A percentile compares a stretch with the other conserved stretches of the same genome.
Evolutionary conservation across 2,329 filamentous ascomycete species (phyloP).

Genomic region (Lasiodiplodia theobromae): DNA sequence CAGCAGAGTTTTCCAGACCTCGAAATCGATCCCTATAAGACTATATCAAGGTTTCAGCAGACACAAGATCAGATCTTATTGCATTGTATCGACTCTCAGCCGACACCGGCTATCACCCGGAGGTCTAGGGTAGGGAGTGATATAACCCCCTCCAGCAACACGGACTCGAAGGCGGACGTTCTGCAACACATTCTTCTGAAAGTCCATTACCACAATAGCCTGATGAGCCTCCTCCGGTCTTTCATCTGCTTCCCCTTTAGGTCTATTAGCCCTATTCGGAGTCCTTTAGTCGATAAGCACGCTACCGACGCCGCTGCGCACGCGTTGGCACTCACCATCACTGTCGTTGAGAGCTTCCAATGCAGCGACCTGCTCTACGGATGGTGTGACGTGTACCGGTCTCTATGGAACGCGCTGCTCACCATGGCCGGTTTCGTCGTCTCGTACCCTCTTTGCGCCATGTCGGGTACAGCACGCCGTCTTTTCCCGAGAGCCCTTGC

Average conservation of each 20-base stretch:
- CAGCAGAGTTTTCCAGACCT: neutral
- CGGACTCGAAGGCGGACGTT: neutral
- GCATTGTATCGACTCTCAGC: too few species aligned
- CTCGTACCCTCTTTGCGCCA: neutral
- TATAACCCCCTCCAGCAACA: too few species aligned
- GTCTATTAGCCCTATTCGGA: neutral
- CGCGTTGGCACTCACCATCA: neutral
- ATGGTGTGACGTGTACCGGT: neutral
- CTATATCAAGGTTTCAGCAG: neutral
- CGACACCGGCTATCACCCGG: too few species aligned
- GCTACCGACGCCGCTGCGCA: neutral
- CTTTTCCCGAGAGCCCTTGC: neutral
- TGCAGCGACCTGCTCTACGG: neutral
- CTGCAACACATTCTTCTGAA: neutral
- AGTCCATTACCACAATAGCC: neutral
- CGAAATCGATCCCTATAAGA: neutral
- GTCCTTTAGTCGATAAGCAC: neutral
- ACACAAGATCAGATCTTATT: neutral
- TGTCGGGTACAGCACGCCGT: neutral
- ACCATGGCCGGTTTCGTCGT: conserved; percentile 4
- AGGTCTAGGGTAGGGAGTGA: too few species aligned
- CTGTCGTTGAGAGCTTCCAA: neutral
- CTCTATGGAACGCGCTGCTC: neutral
- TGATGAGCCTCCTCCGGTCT: neutral
- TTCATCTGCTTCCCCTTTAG: neutral